Evolutionary conservation across 2,329 filamentous ascomycete species (phyloP).

Genomic region (Neopestalotiopsis sp.): DNA sequence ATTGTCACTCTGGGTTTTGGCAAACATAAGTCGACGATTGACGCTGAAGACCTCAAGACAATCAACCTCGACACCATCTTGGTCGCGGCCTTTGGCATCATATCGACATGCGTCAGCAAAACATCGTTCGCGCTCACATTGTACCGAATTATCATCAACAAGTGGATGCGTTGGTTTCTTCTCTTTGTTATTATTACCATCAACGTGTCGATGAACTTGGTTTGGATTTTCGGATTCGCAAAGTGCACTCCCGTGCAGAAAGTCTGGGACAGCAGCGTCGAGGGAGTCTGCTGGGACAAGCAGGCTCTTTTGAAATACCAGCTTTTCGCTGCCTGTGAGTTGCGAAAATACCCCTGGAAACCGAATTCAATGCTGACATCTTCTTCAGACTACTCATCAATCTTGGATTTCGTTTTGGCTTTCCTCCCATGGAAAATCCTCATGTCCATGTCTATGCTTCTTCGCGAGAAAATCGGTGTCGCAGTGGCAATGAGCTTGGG

Average conservation of each 20-base stretch:
- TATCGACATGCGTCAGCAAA: conserved; percentile 29
- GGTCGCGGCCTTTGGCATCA: conserved; percentile 28
- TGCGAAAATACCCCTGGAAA: background rate
- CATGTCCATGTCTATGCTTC: conserved; percentile 38
- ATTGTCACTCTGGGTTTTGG: conserved; percentile 36
- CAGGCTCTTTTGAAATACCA: conserved; percentile 33
- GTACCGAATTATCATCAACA: conserved; percentile 28
- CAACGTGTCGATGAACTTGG: conserved; percentile 22
- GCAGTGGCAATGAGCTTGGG: conserved; percentile 41
- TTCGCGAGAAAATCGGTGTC: conserved; percentile 40
- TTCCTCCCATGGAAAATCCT: conserved; percentile 41
- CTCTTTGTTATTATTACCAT: conserved; percentile 34
- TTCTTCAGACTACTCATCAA: conserved; percentile 38
- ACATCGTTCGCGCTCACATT: conserved; percentile 30
- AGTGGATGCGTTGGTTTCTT: conserved; percentile 30
- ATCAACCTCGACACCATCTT: conserved; percentile 29
- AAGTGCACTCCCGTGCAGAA: conserved; percentile 4
- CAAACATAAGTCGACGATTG: conserved; percentile 26
- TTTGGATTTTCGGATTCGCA: conserved; percentile 14
- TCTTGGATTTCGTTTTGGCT: conserved; percentile 40
- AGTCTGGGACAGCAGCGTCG: conserved; percentile 8
- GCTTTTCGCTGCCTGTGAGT: conserved; percentile 39
- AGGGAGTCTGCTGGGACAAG: conserved; percentile 10
- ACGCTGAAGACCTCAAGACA: conserved; percentile 23
- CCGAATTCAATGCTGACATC: conserved; percentile 10